phyloP scores from a whole-genome alignment of 2,329 filamentous ascomycete genomes.

The Apiospora phragmitis region DNA sequence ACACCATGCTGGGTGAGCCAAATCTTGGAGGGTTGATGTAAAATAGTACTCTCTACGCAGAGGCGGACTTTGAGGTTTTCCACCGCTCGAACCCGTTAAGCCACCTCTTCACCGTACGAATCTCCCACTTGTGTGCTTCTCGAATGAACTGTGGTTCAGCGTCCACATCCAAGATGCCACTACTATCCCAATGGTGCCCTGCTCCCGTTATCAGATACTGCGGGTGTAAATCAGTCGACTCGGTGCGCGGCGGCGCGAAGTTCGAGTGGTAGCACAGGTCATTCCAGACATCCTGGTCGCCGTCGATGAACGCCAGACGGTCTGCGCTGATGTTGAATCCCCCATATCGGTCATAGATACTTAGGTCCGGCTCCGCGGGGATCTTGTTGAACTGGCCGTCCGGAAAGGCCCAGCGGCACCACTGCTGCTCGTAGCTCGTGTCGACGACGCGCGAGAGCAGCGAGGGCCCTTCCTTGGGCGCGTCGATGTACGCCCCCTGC shows the following conservation, averaged over 20 bases:
- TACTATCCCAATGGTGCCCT: constrained; percentile 54
- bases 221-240: constrained; percentile 44
- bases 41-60: neutral
- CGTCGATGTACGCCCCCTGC: constrained; percentile 49
- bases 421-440: constrained; percentile 52
- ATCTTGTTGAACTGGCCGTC: constrained; percentile 44
- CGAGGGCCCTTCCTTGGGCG: constrained; percentile 41
- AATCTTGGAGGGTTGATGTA: neutral
- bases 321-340: constrained; percentile 46
- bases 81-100: constrained; percentile 31
- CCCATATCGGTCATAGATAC: constrained; percentile 46
- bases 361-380: constrained; percentile 42
- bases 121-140: constrained; percentile 51
- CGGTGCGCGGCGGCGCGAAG: constrained; percentile 33
- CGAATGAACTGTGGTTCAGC: constrained; percentile 52
- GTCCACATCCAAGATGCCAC: constrained; percentile 37
- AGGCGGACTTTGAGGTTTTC: constrained; percentile 16
- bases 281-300: constrained; percentile 52
- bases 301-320: constrained; percentile 52
- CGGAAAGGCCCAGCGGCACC: constrained; percentile 56
- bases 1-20: neutral
- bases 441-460: constrained; percentile 49
- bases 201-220: constrained; percentile 50
- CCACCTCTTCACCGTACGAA: constrained; percentile 51
- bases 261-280: constrained; percentile 52